phyloP scores from a whole-genome alignment of 2,329 filamentous ascomycete species.

The Clarireedia paspali region DNA sequence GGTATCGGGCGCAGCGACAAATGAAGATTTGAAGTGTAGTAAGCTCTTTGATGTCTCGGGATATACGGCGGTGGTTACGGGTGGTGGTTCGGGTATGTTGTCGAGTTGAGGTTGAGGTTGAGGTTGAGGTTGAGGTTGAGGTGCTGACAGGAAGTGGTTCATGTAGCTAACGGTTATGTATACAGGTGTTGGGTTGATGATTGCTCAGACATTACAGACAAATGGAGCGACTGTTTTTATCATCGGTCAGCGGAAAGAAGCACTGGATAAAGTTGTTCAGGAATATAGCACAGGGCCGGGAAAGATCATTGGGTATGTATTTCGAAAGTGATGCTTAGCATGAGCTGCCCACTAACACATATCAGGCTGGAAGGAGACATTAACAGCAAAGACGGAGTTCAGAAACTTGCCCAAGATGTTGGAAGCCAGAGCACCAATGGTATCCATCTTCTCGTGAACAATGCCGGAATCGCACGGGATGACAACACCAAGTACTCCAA shows the following conservation, averaged over 20 bases:
- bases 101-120: background rate
- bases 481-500: constrained; percentile 41
- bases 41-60: constrained; percentile 17
- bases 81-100: constrained; percentile 12
- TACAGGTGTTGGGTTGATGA: constrained; percentile 26
- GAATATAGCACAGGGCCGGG: constrained; percentile 43
- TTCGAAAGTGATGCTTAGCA: background rate
- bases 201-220: constrained; percentile 22
- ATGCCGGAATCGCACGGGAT: constrained; percentile 47
- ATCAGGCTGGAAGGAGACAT: constrained; percentile 45
- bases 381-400: constrained; percentile 46
- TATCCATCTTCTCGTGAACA: constrained; percentile 49
- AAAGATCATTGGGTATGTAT: constrained; percentile 25
- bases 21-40: constrained; percentile 20
- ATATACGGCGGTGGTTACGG: constrained; percentile 15
- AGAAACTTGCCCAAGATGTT: constrained; percentile 29
- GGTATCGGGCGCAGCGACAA: constrained; percentile 13
- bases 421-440: constrained; percentile 35
- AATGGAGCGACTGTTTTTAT: constrained; percentile 29
- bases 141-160: background rate
- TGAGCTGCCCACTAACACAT: background rate
- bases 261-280: constrained; percentile 29
- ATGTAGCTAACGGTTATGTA: background rate
- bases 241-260: constrained; percentile 18
- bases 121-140: background rate